Evolutionary conservation across 345 rosid genomes (phyloP).

Genomic region (Acer negundo): DNA sequence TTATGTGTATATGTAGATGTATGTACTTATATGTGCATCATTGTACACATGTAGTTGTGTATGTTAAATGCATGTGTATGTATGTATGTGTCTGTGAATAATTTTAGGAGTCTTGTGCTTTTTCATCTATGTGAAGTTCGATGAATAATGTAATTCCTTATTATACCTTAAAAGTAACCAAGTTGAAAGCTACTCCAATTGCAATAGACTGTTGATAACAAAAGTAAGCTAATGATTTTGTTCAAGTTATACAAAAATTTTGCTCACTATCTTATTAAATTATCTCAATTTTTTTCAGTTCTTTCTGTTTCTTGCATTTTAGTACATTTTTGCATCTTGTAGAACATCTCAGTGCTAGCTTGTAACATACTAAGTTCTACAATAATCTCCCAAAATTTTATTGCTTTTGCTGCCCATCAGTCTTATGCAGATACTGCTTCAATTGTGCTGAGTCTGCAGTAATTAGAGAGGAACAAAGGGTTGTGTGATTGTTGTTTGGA

Average conservation of each 20-base stretch:
- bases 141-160: not conserved
- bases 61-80: not conserved
- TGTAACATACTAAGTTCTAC: not conserved
- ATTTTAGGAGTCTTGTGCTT: not conserved
- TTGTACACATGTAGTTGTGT: not conserved
- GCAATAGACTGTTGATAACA: not conserved
- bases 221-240: not conserved
- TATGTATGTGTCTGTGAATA: not conserved
- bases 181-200: not conserved
- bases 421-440: slow-evolving; percentile 46
- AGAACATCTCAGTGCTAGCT: slow-evolving; percentile 3
- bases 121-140: not conserved
- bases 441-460: slow-evolving; percentile 30
- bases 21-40: not conserved
- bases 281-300: not conserved
- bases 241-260: not conserved
- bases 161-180: not conserved
- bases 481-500: slow-evolving; percentile 43
- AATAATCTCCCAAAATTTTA: slow-evolving; percentile 35
- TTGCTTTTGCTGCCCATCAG: slow-evolving; percentile 54
- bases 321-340: not conserved
- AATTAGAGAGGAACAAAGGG: slow-evolving; percentile 31
- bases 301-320: not conserved
- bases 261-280: not conserved
- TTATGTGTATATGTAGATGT: too few species aligned